Conservation (phyloP, 1,139 yeast genomes). For the Petasospora rhodanensis region DNA sequence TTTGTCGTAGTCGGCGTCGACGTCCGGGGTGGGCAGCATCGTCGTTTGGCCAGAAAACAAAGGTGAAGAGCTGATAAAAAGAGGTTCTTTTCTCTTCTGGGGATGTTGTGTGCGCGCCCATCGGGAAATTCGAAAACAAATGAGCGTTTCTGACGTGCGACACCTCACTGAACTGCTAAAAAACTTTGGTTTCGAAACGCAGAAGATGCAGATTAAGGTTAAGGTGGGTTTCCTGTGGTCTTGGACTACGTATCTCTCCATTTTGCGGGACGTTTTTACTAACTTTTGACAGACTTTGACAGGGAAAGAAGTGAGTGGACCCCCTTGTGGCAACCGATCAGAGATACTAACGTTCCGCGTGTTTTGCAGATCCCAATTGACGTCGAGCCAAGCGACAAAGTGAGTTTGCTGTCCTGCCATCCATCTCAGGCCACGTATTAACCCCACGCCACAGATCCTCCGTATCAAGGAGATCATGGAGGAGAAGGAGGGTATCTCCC, state of each 20-base stretch:
- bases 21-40: conserved; percentile 57
- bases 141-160: too few species aligned
- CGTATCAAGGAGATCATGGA: conserved; percentile 90
- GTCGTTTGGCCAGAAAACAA: too few species aligned
- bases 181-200: too few species aligned
- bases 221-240: conserved; percentile 33
- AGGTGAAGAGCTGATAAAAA: too few species aligned
- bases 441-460: conserved; percentile 40
- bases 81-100: too few species aligned
- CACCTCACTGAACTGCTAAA: too few species aligned
- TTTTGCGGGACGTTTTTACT: background rate
- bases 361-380: conserved; percentile 62
- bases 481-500: conserved; percentile 97
- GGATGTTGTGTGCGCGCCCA: too few species aligned
- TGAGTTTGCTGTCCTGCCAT: conserved; percentile 25
- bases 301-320: conserved; percentile 8
- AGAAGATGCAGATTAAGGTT: conserved; percentile 58
- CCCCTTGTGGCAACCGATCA: background rate
- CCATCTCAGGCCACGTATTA: background rate
- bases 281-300: conserved; percentile 1
- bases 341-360: conserved; percentile 2
- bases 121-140: too few species aligned
- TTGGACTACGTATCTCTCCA: background rate
- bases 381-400: conserved; percentile 69
- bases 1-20: conserved; percentile 40